Base-by-base conservation (phyloP, 129 eudicot genomes). In the Tagetes erecta region DNA sequence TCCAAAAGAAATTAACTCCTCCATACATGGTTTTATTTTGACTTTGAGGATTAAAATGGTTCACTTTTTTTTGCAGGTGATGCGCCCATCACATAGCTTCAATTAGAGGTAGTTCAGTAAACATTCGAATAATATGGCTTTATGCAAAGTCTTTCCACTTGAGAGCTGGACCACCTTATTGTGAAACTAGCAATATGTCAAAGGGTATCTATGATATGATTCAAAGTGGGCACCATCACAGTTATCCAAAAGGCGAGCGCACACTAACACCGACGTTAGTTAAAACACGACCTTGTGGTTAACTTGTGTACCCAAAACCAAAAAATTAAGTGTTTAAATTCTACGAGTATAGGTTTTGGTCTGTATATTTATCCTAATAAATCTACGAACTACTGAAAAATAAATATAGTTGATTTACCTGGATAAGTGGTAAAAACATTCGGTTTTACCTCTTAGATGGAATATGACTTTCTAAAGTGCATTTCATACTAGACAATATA, bases 111-210 rank as follows among this genome's bases (percentile, higher is more conserved):
- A 39, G 34, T 64, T 50, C 30, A 75, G 42, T 53, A 53, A 52
- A 13, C 67, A 66, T n/a, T n/a, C n/a, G 72, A 76, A 77, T 56
- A 57, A 67, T 57, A 45, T 20, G 27, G 51, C 80, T 76, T 77
- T 68, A 77, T 68, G 75, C 75, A 77, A 74, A 77, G 75, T 78
- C 10, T 72, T 64, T 78, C 78, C 78, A 78, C 82, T 78, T 71
- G 53, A 31, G 38, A 60, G 38, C 44, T 72, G 82, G 82, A 71
- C 73, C 82, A 78, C 78, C 78, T 52, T 73, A 40, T 70, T 78
- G 65, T 70, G 71, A 50, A 49, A 49, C n/a, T 62, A 42, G 51
- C 63, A 57, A 68, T 68, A 68, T 52, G 50, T 78, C 53, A 64
- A 78, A 71, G 67, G 58, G 72, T 71, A 44, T 7, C 27, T 20